phyloP scores from a whole-genome alignment of 2,329 filamentous ascomycete genomes.

The Stemphylium lycopersici region DNA sequence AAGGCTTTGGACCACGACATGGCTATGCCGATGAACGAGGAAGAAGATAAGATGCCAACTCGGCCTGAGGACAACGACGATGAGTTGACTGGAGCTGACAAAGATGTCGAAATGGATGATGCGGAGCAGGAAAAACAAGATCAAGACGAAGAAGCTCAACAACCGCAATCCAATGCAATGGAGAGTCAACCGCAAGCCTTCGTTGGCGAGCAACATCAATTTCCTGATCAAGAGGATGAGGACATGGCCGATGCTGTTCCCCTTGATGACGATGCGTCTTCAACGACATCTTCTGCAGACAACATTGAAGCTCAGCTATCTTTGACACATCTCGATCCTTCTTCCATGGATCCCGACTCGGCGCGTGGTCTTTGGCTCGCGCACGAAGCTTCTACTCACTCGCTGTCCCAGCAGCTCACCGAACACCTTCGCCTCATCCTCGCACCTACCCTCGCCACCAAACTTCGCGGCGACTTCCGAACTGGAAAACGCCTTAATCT shows the following conservation, averaged over 20 bases:
- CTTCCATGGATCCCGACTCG: slow-evolving; percentile 55
- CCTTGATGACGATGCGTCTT: slow-evolving; percentile 46
- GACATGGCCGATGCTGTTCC: slow-evolving; percentile 46
- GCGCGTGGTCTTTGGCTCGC: slow-evolving; percentile 81
- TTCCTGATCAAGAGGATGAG: slow-evolving; percentile 41
- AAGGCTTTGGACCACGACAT: slow-evolving; percentile 86
- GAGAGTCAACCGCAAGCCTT: slow-evolving; percentile 51
- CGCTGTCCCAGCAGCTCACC: slow-evolving; percentile 85
- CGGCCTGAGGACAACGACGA: slow-evolving; percentile 44
- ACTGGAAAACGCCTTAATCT: slow-evolving; percentile 98
- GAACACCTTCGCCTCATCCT: slow-evolving; percentile 96
- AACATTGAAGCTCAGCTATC: slow-evolving; percentile 67
- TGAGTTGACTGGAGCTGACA: slow-evolving; percentile 28
- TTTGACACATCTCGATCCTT: slow-evolving; percentile 68
- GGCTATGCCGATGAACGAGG: slow-evolving; percentile 72
- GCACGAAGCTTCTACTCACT: slow-evolving; percentile 83
- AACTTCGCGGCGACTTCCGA: slow-evolving; percentile 94
- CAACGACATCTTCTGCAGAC: slow-evolving; percentile 44
- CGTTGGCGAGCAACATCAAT: slow-evolving; percentile 52
- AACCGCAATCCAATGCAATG: slow-evolving; percentile 33
- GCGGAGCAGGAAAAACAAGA: slow-evolving; percentile 33
- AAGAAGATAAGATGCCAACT: slow-evolving; percentile 49
- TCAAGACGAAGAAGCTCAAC: slow-evolving; percentile 34
- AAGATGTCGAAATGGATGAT: slow-evolving; percentile 54
- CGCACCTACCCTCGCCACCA: slow-evolving; percentile 90